Evolutionary conservation across 2,329 filamentous ascomycete genomes (phyloP).

Genomic region (Elsinoe batatas): DNA sequence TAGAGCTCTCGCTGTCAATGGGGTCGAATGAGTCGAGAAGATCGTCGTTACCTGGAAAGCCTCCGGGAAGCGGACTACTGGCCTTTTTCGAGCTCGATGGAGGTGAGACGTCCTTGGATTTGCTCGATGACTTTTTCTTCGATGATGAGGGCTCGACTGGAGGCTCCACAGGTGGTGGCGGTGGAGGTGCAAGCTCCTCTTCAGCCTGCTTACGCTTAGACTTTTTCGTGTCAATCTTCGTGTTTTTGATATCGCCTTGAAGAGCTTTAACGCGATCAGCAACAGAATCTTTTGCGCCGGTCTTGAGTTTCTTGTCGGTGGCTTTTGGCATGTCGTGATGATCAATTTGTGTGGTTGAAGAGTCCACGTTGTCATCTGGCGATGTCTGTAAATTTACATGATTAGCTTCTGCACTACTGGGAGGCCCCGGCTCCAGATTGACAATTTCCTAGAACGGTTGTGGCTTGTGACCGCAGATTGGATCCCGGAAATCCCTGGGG

Average conservation of each 20-base stretch:
- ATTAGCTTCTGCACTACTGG: constrained; percentile 34
- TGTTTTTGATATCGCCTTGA: constrained; percentile 29
- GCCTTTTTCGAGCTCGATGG: constrained; percentile 19
- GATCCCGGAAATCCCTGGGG: background rate
- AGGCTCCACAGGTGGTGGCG: constrained; percentile 4
- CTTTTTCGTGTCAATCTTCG: constrained; percentile 10
- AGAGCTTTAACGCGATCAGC: constrained; percentile 44
- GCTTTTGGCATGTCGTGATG: constrained; percentile 33
- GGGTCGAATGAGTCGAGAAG: constrained; percentile 22
- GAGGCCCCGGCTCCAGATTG: constrained; percentile 26
- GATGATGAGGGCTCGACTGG: constrained; percentile 7
- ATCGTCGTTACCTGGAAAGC: constrained; percentile 36
- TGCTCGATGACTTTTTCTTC: constrained; percentile 17
- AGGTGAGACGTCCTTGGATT: constrained; percentile 16
- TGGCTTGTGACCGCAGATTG: constrained; percentile 26
- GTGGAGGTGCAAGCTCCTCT: constrained; percentile 2
- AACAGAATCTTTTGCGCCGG: constrained; percentile 36
- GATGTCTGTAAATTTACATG: constrained; percentile 30
- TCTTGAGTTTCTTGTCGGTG: constrained; percentile 33
- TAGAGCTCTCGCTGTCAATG: constrained; percentile 23
- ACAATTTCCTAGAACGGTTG: constrained; percentile 33
- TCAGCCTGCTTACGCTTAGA: constrained; percentile 4
- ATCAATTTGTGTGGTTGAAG: constrained; percentile 30
- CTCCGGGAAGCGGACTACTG: constrained; percentile 35
- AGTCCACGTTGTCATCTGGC: constrained; percentile 33